phyloP scores from a whole-genome alignment of 805 yeast genomes.

The Metschnikowia kunwiensis region DNA sequence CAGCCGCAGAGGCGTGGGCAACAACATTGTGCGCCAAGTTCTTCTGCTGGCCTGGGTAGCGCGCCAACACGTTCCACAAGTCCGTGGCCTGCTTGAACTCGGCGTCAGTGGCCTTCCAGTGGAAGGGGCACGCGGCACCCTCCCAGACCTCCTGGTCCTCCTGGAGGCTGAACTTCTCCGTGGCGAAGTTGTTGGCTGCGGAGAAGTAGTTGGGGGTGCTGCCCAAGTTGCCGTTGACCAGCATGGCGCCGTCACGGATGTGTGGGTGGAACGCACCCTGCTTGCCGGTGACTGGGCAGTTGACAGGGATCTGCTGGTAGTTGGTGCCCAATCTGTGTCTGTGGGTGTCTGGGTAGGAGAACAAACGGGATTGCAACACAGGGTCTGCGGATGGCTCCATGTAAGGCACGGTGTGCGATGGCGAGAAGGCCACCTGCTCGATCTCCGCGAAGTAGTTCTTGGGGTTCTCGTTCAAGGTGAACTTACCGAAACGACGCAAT shows the following conservation, averaged over 20 bases:
- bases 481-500: conserved; percentile 77
- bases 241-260: conserved; percentile 80
- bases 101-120: conserved; percentile 73
- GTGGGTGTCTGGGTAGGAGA: conserved; percentile 82
- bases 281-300: conserved; percentile 59
- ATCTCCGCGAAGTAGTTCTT: conserved; percentile 83
- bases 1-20: conserved; percentile 66
- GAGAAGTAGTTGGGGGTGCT: conserved; percentile 71
- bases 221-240: conserved; percentile 62
- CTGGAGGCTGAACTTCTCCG: conserved; percentile 46
- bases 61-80: conserved; percentile 76
- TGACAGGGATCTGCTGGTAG: conserved; percentile 84
- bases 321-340: conserved; percentile 78
- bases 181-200: conserved; percentile 52
- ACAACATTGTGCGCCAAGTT: conserved; percentile 83
- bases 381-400: conserved; percentile 83
- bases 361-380: conserved; percentile 75
- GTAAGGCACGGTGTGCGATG: conserved; percentile 81
- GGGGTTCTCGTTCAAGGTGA: conserved; percentile 79
- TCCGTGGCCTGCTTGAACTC: conserved; percentile 78
- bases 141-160: conserved; percentile 76
- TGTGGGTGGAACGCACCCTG: conserved; percentile 62
- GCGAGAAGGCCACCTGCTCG: conserved; percentile 84
- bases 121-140: conserved; percentile 81
- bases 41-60: conserved; percentile 77